Evolutionary conservation across 805 yeast species (phyloP), one percentile per base, ranked within the genome.

Genomic region (Cyberlindnera maritima): DNA sequence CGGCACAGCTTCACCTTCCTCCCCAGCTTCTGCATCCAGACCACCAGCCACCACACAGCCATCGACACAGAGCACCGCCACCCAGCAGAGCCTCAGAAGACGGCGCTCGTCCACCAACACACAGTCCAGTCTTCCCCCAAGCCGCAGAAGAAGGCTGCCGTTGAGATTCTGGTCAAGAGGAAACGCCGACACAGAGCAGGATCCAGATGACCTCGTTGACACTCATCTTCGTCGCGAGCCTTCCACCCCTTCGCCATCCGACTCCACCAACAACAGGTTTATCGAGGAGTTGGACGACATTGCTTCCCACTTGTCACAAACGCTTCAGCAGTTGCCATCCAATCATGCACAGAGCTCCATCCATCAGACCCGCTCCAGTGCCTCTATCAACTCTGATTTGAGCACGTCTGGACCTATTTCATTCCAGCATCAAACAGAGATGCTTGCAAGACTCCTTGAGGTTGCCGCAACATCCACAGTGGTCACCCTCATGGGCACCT

Each of bases 391-490:
- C 39, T 45, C 52, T 2, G 49, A 44, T 25, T 15, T 42, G 23
- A 39, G 43, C 17, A 12, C 33, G 4, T 13, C 48, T 2, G 46
- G 48, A 13, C 44, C 48, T 3, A 43, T 48, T 4, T 42, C 62
- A 0, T 53, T 58, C 28, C 54, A 54, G n/a, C 53, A 56, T 21
- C 79, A 74, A 47, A 64, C 74, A 1, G 66, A 69, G 14, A 68
- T 72, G 65, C 60, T 74, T 6, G 68, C 77, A 2, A 58, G 76
- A 31, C 54, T 74, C 17, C 52, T 74, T 26, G 74, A 75, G 17
- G 57, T 71, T 18, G 78, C 78, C 1, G 75, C 79, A 0, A 64
- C 69, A 1, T 72, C 76, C 2, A 72, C 79, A 0, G 72, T 74
- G 2, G 54, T 59, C 2, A 65, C 74, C 6, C 50, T 74, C 15